phyloP scores from a whole-genome alignment of 345 rosid species.

The Brassica nigra region DNA sequence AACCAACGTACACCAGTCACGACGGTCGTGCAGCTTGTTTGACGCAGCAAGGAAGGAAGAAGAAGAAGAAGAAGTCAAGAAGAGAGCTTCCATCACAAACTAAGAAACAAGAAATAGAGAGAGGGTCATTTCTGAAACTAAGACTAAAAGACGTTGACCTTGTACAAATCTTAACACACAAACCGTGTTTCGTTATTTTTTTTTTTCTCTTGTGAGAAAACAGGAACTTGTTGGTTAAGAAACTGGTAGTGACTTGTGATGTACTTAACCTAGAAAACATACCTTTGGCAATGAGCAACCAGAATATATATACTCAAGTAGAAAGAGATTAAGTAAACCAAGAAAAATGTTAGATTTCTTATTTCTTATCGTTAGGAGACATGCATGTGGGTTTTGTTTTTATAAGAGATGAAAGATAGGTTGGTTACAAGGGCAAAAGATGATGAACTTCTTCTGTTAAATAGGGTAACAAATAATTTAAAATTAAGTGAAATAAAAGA shows the following conservation, averaged over 20 bases:
- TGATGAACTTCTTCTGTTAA: slow-evolving; percentile 39
- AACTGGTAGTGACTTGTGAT: slow-evolving; percentile 42
- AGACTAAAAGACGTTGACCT: slow-evolving; percentile 31
- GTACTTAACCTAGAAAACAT: slow-evolving; percentile 39
- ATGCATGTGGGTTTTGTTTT: slow-evolving; percentile 51
- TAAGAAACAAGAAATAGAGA: slow-evolving; percentile 42
- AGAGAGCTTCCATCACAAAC: slow-evolving; percentile 69
- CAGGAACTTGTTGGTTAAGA: slow-evolving; percentile 44
- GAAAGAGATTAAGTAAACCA: slow-evolving; percentile 32
- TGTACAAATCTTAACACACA: slow-evolving; percentile 29
- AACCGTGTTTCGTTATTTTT: slow-evolving; percentile 2
- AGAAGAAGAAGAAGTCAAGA: slow-evolving; percentile 51
- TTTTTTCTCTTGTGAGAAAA: background rate
- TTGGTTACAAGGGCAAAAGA: slow-evolving; percentile 46
- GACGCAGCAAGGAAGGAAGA: slow-evolving; percentile 34
- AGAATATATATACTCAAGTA: slow-evolving; percentile 19
- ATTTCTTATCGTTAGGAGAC: slow-evolving; percentile 36
- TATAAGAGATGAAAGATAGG: slow-evolving; percentile 43
- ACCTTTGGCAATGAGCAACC: slow-evolving; percentile 42
- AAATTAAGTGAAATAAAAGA: slow-evolving; percentile 27
- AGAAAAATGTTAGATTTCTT: background rate
- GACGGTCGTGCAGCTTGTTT: slow-evolving; percentile 35
- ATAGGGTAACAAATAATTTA: slow-evolving; percentile 23
- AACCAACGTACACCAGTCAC: slow-evolving; percentile 32
- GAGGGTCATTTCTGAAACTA: slow-evolving; percentile 36